Percentiles rank a stretch among this genome's conserved stretches.
Evolutionary conservation across 106 monocot genomes (phyloP).

Genomic region (Dioscorea alata): DNA sequence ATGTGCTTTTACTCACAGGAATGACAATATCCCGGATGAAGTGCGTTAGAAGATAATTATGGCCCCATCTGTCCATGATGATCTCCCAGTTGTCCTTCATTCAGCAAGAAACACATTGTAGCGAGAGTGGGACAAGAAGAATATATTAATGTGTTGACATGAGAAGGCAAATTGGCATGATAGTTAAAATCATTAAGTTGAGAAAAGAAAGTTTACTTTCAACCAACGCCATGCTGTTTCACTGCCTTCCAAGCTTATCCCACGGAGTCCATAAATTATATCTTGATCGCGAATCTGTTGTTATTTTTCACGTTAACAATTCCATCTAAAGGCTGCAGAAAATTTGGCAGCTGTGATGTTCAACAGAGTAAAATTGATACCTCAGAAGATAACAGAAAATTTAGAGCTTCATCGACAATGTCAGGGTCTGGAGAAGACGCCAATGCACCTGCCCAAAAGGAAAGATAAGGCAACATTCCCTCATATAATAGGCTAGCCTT

Average conservation of each 20-base stretch:
- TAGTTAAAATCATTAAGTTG: neutral
- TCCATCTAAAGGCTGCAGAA: neutral
- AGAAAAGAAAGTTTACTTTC: neutral
- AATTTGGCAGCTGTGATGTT: neutral
- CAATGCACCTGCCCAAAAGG: constrained; percentile 6
- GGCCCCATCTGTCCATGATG: constrained; percentile 8
- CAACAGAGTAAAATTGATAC: neutral
- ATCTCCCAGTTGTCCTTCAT: constrained; percentile 15
- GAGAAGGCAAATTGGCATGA: too few relatives aligned
- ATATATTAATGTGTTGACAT: too few relatives aligned
- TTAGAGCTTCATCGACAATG: constrained; percentile 3
- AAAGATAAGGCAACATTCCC: neutral
- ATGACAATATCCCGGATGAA: constrained; percentile 8
- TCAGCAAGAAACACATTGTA: neutral
- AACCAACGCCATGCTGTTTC: constrained; percentile 1
- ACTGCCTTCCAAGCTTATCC: neutral
- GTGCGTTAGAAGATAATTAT: constrained; percentile 9
- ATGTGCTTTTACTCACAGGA: neutral
- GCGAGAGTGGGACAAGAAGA: too few relatives aligned
- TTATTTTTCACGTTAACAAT: neutral
- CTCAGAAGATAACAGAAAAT: constrained; percentile 7
- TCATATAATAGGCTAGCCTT: too few relatives aligned
- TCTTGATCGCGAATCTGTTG: neutral
- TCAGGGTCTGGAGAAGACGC: constrained; percentile 11
- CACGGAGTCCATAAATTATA: neutral